Base-by-base conservation (phyloP, 768 basidiomycete genomes). In the Lentinula boryana region DNA sequence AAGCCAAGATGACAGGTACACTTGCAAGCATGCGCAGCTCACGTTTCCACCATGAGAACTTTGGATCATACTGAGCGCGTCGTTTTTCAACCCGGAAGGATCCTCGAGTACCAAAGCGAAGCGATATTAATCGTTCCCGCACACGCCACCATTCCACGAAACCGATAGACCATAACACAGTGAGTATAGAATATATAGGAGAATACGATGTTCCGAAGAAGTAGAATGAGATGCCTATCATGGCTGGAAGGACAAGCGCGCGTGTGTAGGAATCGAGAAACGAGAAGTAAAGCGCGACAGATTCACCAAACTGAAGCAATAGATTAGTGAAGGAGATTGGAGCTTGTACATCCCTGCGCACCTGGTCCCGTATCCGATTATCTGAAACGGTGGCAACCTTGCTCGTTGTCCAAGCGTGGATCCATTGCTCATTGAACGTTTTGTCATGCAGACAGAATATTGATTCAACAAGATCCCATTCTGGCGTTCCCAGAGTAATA, bases 71-170 rank as follows among this genome's bases (percentile, higher is more conserved):
- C 50, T 85, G 81, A 1, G 83, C 82, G n/a, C 89, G 83, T 13
- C 83, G 82, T 63, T 84, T 85, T 69, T 94, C 93, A 7, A 91
- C 90, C 33, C 82, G 83, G 72, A 87, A 85, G 0, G 88, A 86
- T 21, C 89, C 90, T 31, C 84, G 84, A 0, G 89, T 91, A 3
- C 90, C 89, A 79, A 92, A 95, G 27, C 85, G 80, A 46, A 94
- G 82, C 2, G 92, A 85, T 21, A 97, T 77, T 46, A 87, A 84
- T 12, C 89, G 85, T 73, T 98, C 93, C 61, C 84, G 84, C 36
- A 97, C 82, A 27, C 89, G 82, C 95, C 96, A 99, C 78, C 86
- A 88, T 71, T 98, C 95, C 63, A 95, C 89, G 67, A 95, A 96
- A 18, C 82, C 71, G 51, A 93, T 79, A 0, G 89, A 87, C 91